phyloP scores from a whole-genome alignment of 2,329 filamentous ascomycete species.

The Beauveria medogensis region DNA sequence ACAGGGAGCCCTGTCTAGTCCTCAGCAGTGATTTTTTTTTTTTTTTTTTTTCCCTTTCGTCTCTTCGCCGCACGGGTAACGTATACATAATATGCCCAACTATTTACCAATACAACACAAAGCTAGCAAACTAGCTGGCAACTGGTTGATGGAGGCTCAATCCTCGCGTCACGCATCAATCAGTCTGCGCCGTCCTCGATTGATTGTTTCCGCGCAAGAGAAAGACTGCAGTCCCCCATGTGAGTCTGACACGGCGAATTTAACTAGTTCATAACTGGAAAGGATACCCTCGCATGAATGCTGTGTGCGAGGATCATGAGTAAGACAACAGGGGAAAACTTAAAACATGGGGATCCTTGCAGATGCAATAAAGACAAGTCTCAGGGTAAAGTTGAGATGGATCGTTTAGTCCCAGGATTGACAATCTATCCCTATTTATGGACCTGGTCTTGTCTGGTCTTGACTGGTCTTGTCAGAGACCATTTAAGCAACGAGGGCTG shows the following conservation, averaged over 20 bases:
- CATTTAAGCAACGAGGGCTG: too few species aligned
- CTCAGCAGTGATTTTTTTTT: not conserved
- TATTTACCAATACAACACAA: not conserved
- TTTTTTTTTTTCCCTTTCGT: not conserved
- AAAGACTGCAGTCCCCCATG: too few species aligned
- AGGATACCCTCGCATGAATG: too few species aligned
- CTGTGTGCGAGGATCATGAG: not conserved
- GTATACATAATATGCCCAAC: not conserved
- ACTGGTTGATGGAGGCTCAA: not conserved
- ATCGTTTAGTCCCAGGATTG: not conserved
- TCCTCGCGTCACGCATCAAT: not conserved
- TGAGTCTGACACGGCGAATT: not conserved
- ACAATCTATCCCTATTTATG: too few species aligned
- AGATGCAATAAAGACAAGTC: not conserved
- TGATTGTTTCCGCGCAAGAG: too few species aligned
- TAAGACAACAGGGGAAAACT: not conserved
- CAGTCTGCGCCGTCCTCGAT: too few species aligned
- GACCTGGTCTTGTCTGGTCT: too few species aligned
- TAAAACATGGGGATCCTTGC: not conserved
- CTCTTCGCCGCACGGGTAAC: too few species aligned
- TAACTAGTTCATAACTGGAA: too few species aligned
- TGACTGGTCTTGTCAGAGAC: too few species aligned
- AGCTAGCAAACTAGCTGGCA: not conserved
- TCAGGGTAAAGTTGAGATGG: not conserved
- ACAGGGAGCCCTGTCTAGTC: not conserved